Base-by-base conservation (phyloP, 202 grass and related monocot species). In the Elaeis oleifera region DNA sequence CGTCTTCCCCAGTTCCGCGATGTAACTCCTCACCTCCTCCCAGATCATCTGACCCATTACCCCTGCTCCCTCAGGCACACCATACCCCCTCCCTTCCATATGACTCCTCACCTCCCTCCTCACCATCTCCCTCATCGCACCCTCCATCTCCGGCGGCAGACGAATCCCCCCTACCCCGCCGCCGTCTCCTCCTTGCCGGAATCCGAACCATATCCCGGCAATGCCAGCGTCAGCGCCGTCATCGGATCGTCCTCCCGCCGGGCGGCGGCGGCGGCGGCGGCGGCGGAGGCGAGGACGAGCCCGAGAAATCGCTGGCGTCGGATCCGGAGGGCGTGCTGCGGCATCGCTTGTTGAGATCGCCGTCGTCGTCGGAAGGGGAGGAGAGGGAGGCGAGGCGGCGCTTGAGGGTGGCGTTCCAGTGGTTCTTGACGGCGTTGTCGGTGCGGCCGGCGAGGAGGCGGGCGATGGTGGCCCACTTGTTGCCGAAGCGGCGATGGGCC, bases 391-490 rank as follows among this genome's bases (percentile, higher is more conserved):
- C 14, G 9, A 26, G 15, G 23, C 26, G 23, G 57, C 57, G 57
- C 57, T 29, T 59, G 24, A 59, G 57, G 14, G 57, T 59, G 24
- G 25, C 15, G 57, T 59, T 59, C 57, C 57, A 59, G 22, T 59
- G 57, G 13, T 59, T 59, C 13, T 59, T 59, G 16, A 59, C 26
- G 16, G 57, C 57, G 57, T 59, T 59, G 57, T 59, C 57, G 23
- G 57, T 59, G 15, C 57, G 57, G 57, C 57, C 57, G 57, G 23
- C 16, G 57, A 59, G 57, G 57, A 59, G 57, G 25, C 57, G 57
- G 22, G 57, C 3, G 25, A 59, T 59, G 25, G 57, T 59, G 16
- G 57, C 25, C 57, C 57, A 59, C 14, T 29, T 59, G 16, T 31
- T 59, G 23, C 57, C 57, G 57, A 59, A n/a, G 14, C 23, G 57